A percentile compares a stretch with the other conserved stretches of the same genome.
These are phyloP conservation scores for Phytophthora citrophthora DNA, from an alignment of 352 stramenopile species.

Conservation along the genomic window DNA sequence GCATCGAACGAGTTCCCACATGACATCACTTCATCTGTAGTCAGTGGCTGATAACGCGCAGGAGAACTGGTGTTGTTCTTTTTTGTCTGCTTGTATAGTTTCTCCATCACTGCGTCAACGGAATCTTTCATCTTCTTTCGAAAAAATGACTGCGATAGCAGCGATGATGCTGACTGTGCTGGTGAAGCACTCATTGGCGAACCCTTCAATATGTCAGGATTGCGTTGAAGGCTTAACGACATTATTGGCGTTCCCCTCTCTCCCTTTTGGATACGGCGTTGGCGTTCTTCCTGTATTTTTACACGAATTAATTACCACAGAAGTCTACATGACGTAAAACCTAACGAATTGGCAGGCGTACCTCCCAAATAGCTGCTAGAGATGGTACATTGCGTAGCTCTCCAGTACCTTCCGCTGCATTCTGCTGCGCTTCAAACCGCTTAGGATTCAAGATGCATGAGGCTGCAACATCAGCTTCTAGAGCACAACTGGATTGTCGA, in stretches of 20 bases:
- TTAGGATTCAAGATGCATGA: conserved; percentile 74
- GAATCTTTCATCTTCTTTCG: conserved; percentile 79
- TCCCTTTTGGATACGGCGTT: conserved; percentile 55
- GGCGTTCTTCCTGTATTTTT: conserved; percentile 66
- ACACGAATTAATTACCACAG: conserved; percentile 4
- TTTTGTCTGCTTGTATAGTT: conserved; percentile 38
- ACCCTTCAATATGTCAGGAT: conserved; percentile 17
- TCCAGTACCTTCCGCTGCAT: conserved; percentile 40
- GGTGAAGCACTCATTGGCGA: conserved; percentile 33
- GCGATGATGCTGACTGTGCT: conserved; percentile 47
- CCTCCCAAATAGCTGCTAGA: conserved; percentile 84
- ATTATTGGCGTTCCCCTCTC: conserved; percentile 54
- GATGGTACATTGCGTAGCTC: conserved; percentile 78
- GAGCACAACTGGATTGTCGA: conserved; percentile 68
- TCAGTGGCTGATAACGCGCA: conserved; percentile 3
- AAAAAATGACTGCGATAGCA: conserved; percentile 87
- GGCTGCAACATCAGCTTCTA: conserved; percentile 77
- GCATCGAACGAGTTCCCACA: conserved; percentile 56
- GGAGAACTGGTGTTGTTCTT: conserved; percentile 6
- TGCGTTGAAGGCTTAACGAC: conserved; percentile 63
- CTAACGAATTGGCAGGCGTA: conserved; percentile 18
- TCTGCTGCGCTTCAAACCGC: conserved; percentile 51
- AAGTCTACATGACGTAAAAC: not conserved
- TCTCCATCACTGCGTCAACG: conserved; percentile 56
- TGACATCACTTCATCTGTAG: conserved; percentile 29